Base-by-base conservation (phyloP, 2,329 filamentous ascomycete species). In the Colletotrichum phormii region DNA sequence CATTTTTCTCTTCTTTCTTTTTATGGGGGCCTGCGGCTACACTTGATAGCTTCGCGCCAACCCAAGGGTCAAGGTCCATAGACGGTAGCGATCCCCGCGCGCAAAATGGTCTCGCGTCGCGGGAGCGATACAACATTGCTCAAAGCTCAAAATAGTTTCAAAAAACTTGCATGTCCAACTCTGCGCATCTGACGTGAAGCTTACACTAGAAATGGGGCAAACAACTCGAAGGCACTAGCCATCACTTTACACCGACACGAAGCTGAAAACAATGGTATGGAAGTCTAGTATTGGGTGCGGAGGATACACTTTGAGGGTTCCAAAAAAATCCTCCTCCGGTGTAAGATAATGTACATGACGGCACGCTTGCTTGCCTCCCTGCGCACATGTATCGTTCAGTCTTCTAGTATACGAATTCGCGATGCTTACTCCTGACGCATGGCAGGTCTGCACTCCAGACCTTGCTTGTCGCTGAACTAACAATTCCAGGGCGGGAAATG, bases 51-150 rank as follows among this genome's bases (percentile, higher is more conserved):
- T 42, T 57, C 24, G 51, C 51, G 33, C 33, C 33, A 64, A 55
- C 62, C n/a, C 22, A 57, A 64, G 24, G 35, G 37, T 42, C 13
- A 57, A 31, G 62, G 62, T 64, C 8, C 33, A 64, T 64, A 64
- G 62, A 64, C 51, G 24, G 62, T 64, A 64, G 62, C 51, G 62
- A 46, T 55, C 60, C 31, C 18, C n/a, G 49, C 49, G 31, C 49
- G 61, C 61, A 64, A 64, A 15, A 9, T 18, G n/a, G 4, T 7
- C 33, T 55, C 37, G 62, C 33, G 62, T n/a, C 24, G 62, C 24
- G 62, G 31, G 15, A 57, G 51, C 24, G 61, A 37, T 54, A n/a
- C 46, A 22, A 6, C 11, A 53, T 54, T 64, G 26, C 61, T 64
- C 61, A 64, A 64, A 26, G 29, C 7, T 49, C 22, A 35, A 53